Conservation (phyloP, 257 asterid species). For the Ophiorrhiza pumila region DNA sequence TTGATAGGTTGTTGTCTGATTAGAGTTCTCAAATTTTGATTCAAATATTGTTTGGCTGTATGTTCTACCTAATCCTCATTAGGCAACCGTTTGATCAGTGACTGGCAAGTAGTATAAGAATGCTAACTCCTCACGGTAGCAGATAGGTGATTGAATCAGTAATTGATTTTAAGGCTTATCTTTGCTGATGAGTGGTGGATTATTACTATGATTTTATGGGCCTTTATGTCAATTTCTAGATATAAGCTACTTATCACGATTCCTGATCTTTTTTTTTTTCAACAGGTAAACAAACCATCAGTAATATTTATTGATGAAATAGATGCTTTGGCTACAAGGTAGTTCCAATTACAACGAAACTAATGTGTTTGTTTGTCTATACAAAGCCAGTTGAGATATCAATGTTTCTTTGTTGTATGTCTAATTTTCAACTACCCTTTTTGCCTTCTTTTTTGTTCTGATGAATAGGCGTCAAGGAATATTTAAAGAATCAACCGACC, state of each 20-base stretch:
- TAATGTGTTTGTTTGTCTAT: neutral
- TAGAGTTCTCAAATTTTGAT: neutral
- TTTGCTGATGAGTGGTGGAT: neutral
- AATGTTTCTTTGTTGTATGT: neutral
- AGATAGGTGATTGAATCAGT: neutral
- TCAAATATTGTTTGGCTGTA: neutral
- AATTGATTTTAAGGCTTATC: neutral
- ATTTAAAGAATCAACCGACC: slow-evolving; percentile 50
- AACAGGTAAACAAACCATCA: slow-evolving; percentile 90
- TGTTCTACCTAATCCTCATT: neutral
- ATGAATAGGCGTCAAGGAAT: slow-evolving; percentile 83
- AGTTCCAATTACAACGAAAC: slow-evolving; percentile 5
- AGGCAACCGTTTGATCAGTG: neutral
- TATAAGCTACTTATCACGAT: neutral
- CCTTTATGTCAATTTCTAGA: neutral
- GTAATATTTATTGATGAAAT: slow-evolving; percentile 98
- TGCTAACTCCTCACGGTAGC: neutral
- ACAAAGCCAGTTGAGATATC: neutral
- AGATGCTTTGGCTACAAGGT: slow-evolving; percentile 98
- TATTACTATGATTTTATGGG: neutral
- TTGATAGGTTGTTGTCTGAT: neutral
- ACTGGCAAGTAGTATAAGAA: neutral
- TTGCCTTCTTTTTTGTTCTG: slow-evolving; percentile 3
- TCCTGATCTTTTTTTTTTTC: too few relatives aligned
- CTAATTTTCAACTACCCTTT: neutral